These are phyloP conservation scores for Zopfochytrium polystomum DNA, from an alignment of 371 early-diverging fungal species.

Conservation along the genomic window DNA sequence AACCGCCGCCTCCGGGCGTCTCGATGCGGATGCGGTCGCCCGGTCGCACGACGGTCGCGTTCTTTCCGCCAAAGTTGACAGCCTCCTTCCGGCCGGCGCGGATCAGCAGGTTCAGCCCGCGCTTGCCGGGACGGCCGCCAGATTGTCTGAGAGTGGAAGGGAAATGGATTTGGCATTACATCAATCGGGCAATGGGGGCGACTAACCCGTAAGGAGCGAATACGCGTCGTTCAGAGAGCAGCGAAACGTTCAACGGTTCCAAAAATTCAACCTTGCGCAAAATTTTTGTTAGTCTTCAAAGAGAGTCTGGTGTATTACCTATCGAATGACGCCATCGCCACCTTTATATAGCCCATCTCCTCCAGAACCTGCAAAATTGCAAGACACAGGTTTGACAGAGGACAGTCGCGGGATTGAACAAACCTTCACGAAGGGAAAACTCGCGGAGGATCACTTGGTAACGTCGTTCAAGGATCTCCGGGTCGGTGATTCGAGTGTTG, in stretches of 20 bases:
- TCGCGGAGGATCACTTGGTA: too few species aligned
- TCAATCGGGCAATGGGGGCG: too few species aligned
- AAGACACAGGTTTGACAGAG: too few species aligned
- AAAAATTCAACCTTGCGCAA: conserved; percentile 39
- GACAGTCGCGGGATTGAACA: too few species aligned
- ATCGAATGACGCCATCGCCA: conserved; percentile 75
- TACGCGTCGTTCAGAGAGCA: conserved; percentile 90
- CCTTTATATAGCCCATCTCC: conserved; percentile 77
- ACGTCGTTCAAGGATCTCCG: conserved; percentile 88
- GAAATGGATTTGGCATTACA: too few species aligned
- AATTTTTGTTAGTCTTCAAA: not conserved
- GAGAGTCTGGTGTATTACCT: conserved; percentile 17
- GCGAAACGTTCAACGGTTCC: conserved; percentile 70
- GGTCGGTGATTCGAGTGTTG: conserved; percentile 95
- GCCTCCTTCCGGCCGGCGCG: conserved; percentile 45
- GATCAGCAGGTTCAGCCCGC: conserved; percentile 78
- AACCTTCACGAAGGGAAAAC: too few species aligned
- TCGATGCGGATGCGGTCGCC: conserved; percentile 79
- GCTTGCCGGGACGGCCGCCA: conserved; percentile 78
- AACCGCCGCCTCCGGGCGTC: conserved; percentile 93
- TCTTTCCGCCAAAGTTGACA: conserved; percentile 86
- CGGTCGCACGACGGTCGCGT: too few species aligned
- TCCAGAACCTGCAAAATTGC: conserved; percentile 74
- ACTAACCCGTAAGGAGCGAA: conserved; percentile 79
- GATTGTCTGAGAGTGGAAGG: too few species aligned